Evolutionary conservation across 768 basidiomycete species (phyloP), one percentile per base, ranked within the genome.

Genomic region (Boletus pseudo-olivaceus): DNA sequence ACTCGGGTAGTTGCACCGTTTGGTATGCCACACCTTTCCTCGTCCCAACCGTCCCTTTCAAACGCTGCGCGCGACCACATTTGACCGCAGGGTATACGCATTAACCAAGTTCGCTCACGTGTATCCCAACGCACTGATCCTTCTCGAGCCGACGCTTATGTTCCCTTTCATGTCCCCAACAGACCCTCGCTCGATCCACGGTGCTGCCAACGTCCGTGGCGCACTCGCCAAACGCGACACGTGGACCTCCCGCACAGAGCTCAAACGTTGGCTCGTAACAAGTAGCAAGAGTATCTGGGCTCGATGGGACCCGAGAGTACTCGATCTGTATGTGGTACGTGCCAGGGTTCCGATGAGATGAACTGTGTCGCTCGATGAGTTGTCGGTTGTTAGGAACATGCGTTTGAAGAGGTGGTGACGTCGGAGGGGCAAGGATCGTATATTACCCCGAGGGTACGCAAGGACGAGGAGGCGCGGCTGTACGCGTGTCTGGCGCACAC

Each of bases 141-240:
- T 70, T 12, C 23, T 70, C 44, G 68, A 70, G 47, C 70, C 68
- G 4, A 72, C 70, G 2, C 27, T 70, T 50, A 67, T 70, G 70
- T 71, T 70, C 37, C 70, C 67, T 23, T 51, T 26, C 14, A 55
- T 70, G 53, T 57, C 68, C 1, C 57, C 70, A 6, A 56, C 55
- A 1, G 68, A 70, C 35, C 61, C 60, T 3, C 69, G 69, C n/a
- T 54, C 51, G 3, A 51, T 66, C n/a, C 69, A 64, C 17, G 68
- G 69, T 6, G 62, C 64, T 5, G 61, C 70, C 38, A 70, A 70
- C 29, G 64, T 72, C 15, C 65, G 65, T 3, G 68, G 64, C 4
- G 66, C 65, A 6, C 57, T 53, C 4, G 51, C 50, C 11, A 70
- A 67, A 48, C 69, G 61, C 3, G 66, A 70, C n/a, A 53, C 15